Evolutionary conservation across 345 rosid species (phyloP), one percentile per base, ranked within the genome.

Genomic region (Excoecaria agallocha): DNA sequence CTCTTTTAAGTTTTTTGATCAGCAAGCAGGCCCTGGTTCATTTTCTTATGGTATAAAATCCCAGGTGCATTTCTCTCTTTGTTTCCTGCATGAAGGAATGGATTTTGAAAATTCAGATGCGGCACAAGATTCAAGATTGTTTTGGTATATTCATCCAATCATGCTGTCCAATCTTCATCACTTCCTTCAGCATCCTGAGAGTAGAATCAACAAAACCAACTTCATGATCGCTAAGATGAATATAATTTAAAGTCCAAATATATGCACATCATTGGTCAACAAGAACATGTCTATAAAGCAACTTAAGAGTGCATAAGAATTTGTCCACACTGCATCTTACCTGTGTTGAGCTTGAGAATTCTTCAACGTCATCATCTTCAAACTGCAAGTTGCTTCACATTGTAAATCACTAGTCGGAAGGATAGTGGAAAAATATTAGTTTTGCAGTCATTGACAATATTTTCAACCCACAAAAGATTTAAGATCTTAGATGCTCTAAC

Each of bases 151-250:
- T 57, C 62, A 39, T 49, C 17, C 24, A 22, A 19, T 87, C 75
- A 87, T 16, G 79, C 80, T 76, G 70, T 76, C 90, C 90, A 87
- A 61, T 84, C 89, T 65, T 78, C 88, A 56, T 84, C 88, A 41
- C 88, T 89, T 77, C 79, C 89, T 51, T 68, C 65, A n/a, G 67
- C 50, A 51, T 68, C 88, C 93, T 89, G 82, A 75, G 69, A 50
- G 39, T 24, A 41, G 45, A 68, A 37, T 48, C 37, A 22, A 41
- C 4, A n/a, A 68, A 78, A 54, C 15, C 51, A 71, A 51, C 58
- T 5, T 5, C 2, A 30, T 30, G 30, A 30, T 30, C 30, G 2
- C 43, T 65, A 37, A n/a, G n/a, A n/a, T n/a, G n/a, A 30, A 30
- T 30, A 45, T 10, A 24, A 25, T 5, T 24, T 30, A n/a, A n/a